Conservation (phyloP, 345 rosid genomes). For the Gossypium raimondii region DNA sequence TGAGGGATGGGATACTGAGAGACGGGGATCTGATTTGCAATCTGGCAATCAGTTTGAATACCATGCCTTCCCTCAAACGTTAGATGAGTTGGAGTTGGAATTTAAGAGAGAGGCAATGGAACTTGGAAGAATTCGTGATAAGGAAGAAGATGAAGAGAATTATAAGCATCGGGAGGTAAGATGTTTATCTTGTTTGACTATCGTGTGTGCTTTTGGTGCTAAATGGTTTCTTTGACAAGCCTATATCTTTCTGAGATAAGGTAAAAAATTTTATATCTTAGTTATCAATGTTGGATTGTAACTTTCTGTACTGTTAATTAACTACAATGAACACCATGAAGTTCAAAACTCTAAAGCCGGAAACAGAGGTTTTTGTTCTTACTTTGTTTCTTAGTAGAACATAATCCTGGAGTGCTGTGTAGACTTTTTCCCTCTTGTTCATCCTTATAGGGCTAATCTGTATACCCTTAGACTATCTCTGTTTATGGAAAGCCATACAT, state of each 20-base stretch:
- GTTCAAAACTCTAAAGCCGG: neutral
- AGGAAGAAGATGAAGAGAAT: constrained; percentile 96
- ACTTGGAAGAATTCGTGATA: constrained; percentile 68
- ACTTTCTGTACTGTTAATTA: constrained; percentile 1
- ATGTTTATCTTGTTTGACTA: constrained; percentile 22
- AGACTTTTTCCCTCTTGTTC: neutral
- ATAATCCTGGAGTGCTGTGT: neutral
- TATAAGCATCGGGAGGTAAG: constrained; percentile 93
- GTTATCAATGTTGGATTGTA: neutral
- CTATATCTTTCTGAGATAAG: neutral
- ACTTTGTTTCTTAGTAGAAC: neutral
- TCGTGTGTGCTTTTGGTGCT: constrained; percentile 11
- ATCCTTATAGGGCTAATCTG: neutral
- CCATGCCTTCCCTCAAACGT: constrained; percentile 55
- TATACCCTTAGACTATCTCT: neutral
- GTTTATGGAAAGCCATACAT: neutral
- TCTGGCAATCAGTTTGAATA: constrained; percentile 62
- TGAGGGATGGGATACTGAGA: constrained; percentile 73
- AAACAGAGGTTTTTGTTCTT: neutral
- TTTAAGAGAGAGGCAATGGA: constrained; percentile 71
- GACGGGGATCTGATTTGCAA: constrained; percentile 60
- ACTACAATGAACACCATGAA: neutral
- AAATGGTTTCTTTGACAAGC: constrained; percentile 6
- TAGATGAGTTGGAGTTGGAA: constrained; percentile 82
- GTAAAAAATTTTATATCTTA: neutral